Base-by-base conservation (phyloP, 495 filamentous ascomycete genomes). In the Penicillium argentinense region DNA sequence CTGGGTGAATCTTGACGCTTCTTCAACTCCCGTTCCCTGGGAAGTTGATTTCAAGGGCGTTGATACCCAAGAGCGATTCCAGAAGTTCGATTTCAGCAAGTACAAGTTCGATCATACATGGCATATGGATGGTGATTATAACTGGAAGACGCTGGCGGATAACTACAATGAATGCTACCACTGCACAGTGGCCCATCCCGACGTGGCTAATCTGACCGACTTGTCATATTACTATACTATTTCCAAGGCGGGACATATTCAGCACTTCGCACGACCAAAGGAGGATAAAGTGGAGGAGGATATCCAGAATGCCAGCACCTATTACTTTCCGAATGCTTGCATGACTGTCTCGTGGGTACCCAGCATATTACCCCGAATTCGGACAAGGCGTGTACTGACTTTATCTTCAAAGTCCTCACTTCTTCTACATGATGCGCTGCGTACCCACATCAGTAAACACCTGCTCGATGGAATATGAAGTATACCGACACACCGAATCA, bases 151-250 rank as follows among this genome's bases (percentile, higher is more conserved):
- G 27, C 49, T 76, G 4, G 66, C 68, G 9, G 76, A 79, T 49
- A 78, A 78, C 58, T 80, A 77, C 64, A 78, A 76, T 52, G 72
- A 80, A 50, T 78, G 75, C 48, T 78, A 78, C 42, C 77, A 77
- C 52, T 79, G 76, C 53, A 62, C 53, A 17, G 75, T 72, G 23
- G 64, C 72, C 1, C 75, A 79, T 36, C 74, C 75, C 1, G 66
- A 72, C 43, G 67, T 77, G 41, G 59, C 68, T 8, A 64, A 62
- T 12, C 45, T 75, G 9, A 61, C 71, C 8, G 64, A 78, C 47
- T 57, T 78, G 9, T 60, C 57, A 13, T 60, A 63, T 9, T 76
- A 77, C 52, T 53, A 59, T 13, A 73, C 77, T 7, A 57, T 69
- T 29, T 64, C 69, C 4, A 67, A 63, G 21, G 61, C 57, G 21